Evolutionary conservation across 2,329 filamentous ascomycete genomes (phyloP), one percentile per base, ranked within the genome.

Genomic region (Neoarthrinium moseri): DNA sequence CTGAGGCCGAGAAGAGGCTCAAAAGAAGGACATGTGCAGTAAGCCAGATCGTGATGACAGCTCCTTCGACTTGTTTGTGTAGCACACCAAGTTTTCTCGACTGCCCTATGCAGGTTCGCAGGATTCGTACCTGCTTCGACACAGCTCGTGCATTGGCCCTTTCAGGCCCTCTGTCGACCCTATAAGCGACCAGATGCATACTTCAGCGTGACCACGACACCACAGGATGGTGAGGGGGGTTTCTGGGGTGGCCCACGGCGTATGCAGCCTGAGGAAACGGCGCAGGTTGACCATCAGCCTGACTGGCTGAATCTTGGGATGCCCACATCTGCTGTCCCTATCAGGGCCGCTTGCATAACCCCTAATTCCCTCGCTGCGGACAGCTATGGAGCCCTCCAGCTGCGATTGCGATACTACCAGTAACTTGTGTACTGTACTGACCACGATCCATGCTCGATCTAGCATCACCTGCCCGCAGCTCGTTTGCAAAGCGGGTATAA

Each of bases 1-100:
- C 43, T 58, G 54, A 32, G 43, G 49, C 45, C 50, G 47, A 46
- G 49, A 56, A 47, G 53, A 55, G 52, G 51, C 56, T 51, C 40
- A 35, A 43, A 45, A 49, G 42, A 46, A 50, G 47, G 46, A 32
- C 33, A 43, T 49, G 45, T 48, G 40, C 48, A 46, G 37, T 52
- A 52, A 52, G 49, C 47, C 45, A 46, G 47, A 55, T 54, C 52
- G 46, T 51, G 51, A 50, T 54, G 47, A 52, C 35, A 48, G 42
- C 42, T 48, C 43, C 23, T 48, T n/a, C 20, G 20, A 32, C 29
- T 24, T 27, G n/a, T 20, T 33, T 27, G 41, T 44, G 41, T 34
- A 36, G 41, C 41, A 21, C 41, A 44, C 41, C 43, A 22, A 18
- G 10, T 23, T 8, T 15, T 12, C 24, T 22, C 15, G 11, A 29